These are phyloP conservation scores for Camelina sativa DNA, from an alignment of 345 rosid genomes.

Conservation along the genomic window DNA sequence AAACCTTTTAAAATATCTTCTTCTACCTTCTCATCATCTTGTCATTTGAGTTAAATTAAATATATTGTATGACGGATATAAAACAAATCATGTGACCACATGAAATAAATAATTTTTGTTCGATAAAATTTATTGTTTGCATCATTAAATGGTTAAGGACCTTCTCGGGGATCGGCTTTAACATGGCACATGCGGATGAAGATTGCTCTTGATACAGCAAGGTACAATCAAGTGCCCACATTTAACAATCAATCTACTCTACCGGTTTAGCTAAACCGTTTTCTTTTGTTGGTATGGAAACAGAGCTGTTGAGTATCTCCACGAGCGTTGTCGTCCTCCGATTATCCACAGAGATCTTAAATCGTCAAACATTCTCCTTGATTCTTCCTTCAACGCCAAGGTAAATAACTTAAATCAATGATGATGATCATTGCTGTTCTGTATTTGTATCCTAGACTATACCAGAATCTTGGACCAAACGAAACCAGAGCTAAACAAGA, in stretches of 20 bases:
- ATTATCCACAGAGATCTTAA: slow-evolving; percentile 98
- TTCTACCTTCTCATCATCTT: slow-evolving; percentile 1
- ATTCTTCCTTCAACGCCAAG: slow-evolving; percentile 92
- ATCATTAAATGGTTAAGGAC: slow-evolving; percentile 59
- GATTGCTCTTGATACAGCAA: slow-evolving; percentile 88
- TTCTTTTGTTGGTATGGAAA: slow-evolving; percentile 44
- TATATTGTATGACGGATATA: neutral
- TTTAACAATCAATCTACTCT: slow-evolving; percentile 7
- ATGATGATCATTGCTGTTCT: neutral
- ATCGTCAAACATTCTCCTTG: slow-evolving; percentile 94
- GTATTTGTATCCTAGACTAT: neutral
- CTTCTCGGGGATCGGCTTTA: slow-evolving; percentile 83
- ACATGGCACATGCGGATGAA: slow-evolving; percentile 92
- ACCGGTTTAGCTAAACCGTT: slow-evolving; percentile 31
- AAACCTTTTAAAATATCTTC: neutral
- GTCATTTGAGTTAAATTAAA: slow-evolving; percentile 2
- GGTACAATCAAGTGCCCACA: slow-evolving; percentile 52
- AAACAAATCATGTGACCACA: slow-evolving; percentile 38
- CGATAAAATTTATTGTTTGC: slow-evolving; percentile 23
- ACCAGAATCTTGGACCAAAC: neutral
- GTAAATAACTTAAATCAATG: slow-evolving; percentile 40
- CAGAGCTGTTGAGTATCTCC: slow-evolving; percentile 96
- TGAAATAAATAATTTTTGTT: slow-evolving; percentile 8
- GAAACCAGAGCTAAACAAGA: slow-evolving; percentile 5
- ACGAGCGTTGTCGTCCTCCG: slow-evolving; percentile 85